Percentiles rank a stretch among this genome's conserved stretches.
phyloP scores from a whole-genome alignment of 2,329 filamentous ascomycete species.

The Trichoderma breve region DNA sequence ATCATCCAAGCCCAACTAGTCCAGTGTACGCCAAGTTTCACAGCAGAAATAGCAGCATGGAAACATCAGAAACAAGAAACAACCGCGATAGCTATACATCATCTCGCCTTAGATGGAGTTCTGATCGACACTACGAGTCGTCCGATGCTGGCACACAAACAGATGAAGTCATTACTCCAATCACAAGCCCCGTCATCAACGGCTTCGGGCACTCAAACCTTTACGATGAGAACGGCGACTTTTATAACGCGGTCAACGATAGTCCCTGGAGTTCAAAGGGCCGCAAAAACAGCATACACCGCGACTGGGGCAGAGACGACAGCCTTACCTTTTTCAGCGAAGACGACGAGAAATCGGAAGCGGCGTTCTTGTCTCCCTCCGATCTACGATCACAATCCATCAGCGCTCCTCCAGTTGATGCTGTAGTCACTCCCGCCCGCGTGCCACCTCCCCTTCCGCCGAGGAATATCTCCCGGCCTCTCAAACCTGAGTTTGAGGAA shows the following conservation, averaged over 20 bases:
- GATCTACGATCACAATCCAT: not conserved
- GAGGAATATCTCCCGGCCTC: not conserved
- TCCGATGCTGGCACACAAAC: slow-evolving; percentile 32
- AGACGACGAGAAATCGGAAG: slow-evolving; percentile 9
- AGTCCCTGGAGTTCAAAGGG: slow-evolving; percentile 11
- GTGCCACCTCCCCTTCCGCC: slow-evolving; percentile 8
- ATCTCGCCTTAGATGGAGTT: slow-evolving; percentile 16
- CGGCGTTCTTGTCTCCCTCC: not conserved
- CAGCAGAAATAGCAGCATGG: slow-evolving; percentile 29
- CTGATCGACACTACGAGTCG: slow-evolving; percentile 23
- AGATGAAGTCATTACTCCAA: slow-evolving; percentile 21
- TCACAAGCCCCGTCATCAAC: slow-evolving; percentile 4
- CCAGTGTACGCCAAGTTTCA: slow-evolving; percentile 38
- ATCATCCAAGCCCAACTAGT: slow-evolving; percentile 36
- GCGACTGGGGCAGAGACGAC: slow-evolving; percentile 10
- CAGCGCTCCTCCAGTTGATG: not conserved
- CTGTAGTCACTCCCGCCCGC: not conserved
- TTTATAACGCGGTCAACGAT: slow-evolving; percentile 7
- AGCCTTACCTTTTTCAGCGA: slow-evolving; percentile 7
- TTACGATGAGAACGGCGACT: not conserved
- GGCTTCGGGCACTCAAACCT: not conserved
- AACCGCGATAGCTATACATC: slow-evolving; percentile 27
- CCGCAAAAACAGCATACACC: not conserved
- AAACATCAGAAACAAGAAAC: slow-evolving; percentile 23
- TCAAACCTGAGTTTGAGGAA: slow-evolving; percentile 4